Evolutionary conservation across 1,284 basidiomycete species (phyloP).

Genomic region (Apiotrichum laibachii): DNA sequence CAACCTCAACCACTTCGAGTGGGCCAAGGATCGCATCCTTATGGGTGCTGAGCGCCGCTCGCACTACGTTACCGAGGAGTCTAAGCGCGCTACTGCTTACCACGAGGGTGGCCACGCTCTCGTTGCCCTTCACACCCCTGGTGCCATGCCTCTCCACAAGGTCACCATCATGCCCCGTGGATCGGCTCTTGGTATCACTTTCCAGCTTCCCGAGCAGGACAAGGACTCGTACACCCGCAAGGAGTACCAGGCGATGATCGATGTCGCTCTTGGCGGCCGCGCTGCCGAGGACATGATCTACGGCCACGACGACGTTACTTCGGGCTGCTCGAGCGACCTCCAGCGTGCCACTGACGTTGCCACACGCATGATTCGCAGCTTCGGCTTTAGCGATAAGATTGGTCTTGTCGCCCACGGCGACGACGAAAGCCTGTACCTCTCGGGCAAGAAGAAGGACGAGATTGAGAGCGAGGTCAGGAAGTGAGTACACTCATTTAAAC

Average conservation of each 20-base stretch:
- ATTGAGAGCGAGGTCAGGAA: conserved; percentile 78
- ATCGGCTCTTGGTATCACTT: conserved; percentile 83
- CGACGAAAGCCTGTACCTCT: conserved; percentile 66
- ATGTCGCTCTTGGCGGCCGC: conserved; percentile 87
- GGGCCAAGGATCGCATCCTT: conserved; percentile 90
- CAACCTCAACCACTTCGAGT: conserved; percentile 78
- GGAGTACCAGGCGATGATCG: conserved; percentile 59
- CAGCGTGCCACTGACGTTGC: conserved; percentile 74
- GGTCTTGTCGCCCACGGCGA: conserved; percentile 73
- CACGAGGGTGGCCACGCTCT: conserved; percentile 95
- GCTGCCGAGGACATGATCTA: conserved; percentile 91
- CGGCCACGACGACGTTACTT: conserved; percentile 80
- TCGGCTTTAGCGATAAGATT: conserved; percentile 78
- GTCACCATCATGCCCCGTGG: conserved; percentile 93
- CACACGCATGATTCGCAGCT: conserved; percentile 76
- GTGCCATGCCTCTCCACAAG: conserved; percentile 91
- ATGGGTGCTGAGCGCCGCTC: conserved; percentile 93
- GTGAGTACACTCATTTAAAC: conserved; percentile 55
- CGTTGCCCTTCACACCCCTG: conserved; percentile 83
- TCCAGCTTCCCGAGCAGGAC: conserved; percentile 81
- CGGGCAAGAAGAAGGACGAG: conserved; percentile 69
- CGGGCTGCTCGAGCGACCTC: conserved; percentile 86
- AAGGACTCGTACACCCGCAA: conserved; percentile 49
- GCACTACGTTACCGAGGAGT: conserved; percentile 77
- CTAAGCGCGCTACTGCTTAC: conserved; percentile 84